Evolutionary conservation across 148 eudicot species (phyloP).

Genomic region (Amaranthus cruentus): DNA sequence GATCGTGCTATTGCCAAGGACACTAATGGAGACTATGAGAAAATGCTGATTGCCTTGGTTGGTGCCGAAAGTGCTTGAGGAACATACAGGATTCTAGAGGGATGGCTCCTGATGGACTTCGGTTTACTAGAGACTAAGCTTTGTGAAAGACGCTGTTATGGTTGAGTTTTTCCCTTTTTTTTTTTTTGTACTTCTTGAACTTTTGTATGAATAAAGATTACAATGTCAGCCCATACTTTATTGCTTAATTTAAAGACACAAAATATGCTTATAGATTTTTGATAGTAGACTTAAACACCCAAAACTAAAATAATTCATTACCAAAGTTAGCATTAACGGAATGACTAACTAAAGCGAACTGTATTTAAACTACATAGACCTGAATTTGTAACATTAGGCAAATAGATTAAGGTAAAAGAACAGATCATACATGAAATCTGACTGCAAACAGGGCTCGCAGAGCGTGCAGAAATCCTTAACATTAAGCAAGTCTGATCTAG

Average conservation of each 20-base stretch:
- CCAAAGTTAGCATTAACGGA: too few species aligned
- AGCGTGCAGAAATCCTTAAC: conserved; percentile 2
- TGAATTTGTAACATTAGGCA: too few species aligned
- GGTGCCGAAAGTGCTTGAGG: conserved; percentile 51
- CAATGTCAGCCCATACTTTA: too few species aligned
- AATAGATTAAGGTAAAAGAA: too few species aligned
- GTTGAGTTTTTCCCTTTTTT: conserved; percentile 16
- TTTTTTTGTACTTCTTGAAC: conserved; percentile 7
- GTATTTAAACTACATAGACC: too few species aligned
- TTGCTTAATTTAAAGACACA: too few species aligned
- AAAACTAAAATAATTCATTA: too few species aligned
- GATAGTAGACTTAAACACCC: too few species aligned
- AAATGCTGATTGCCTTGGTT: conserved; percentile 69
- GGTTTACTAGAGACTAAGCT: neutral
- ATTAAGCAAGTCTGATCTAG: conserved; percentile 18
- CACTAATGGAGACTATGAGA: conserved; percentile 81
- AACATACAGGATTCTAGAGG: neutral
- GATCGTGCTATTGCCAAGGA: conserved; percentile 68
- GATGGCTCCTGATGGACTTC: neutral
- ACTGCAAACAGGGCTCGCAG: neutral
- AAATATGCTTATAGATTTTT: too few species aligned
- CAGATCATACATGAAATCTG: neutral
- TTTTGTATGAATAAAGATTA: conserved; percentile 21
- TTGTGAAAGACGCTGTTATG: conserved; percentile 1
- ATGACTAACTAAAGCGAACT: too few species aligned